These are phyloP conservation scores for Colletotrichum sp. DNA, from an alignment of 2,329 filamentous ascomycete genomes.

Conservation along the genomic window DNA sequence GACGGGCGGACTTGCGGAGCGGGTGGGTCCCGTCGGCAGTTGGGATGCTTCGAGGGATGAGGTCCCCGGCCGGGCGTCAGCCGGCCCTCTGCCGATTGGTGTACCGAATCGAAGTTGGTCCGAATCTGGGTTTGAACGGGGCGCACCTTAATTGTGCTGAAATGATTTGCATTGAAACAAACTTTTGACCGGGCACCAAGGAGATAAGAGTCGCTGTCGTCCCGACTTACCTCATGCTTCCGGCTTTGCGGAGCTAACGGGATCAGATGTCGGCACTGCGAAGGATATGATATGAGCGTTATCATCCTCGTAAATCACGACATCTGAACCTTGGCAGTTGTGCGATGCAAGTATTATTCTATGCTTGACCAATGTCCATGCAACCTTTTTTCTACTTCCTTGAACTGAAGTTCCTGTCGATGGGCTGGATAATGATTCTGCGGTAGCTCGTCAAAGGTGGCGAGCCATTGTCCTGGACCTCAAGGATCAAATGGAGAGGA, in stretches of 20 bases:
- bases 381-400: background rate
- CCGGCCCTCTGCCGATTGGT: background rate
- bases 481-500: slow-evolving; percentile 52
- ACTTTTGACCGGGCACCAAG: background rate
- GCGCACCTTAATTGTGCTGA: background rate
- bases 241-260: background rate
- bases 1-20: background rate
- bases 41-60: background rate
- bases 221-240: background rate
- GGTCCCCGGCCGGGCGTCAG: background rate
- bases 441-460: slow-evolving; percentile 51
- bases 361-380: background rate
- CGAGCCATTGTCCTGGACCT: slow-evolving; percentile 48
- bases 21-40: background rate
- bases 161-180: background rate
- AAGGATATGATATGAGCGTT: background rate
- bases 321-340: background rate
- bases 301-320: background rate
- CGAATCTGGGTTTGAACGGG: background rate
- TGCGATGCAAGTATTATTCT: background rate
- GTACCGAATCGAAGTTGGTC: background rate
- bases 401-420: slow-evolving; percentile 27
- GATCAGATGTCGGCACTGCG: background rate
- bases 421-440: slow-evolving; percentile 40
- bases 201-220: background rate